These are phyloP conservation scores for Colletotrichum sp. DNA, from an alignment of 2,329 filamentous ascomycete genomes.

Conservation along the genomic window DNA sequence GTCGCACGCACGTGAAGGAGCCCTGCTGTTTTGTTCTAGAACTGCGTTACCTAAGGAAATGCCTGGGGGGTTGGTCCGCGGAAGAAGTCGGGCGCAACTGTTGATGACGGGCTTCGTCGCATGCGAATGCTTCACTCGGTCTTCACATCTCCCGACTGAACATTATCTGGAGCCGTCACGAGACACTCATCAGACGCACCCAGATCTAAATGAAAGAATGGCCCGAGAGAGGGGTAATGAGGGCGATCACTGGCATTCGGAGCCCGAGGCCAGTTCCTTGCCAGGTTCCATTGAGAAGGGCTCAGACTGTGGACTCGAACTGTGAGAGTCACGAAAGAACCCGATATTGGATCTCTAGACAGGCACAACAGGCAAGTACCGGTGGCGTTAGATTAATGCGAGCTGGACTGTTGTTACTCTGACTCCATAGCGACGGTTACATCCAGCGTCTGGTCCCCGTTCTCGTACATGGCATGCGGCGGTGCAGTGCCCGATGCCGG, in stretches of 20 bases:
- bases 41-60: background rate
- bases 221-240: background rate
- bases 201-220: background rate
- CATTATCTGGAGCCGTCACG: background rate
- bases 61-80: background rate
- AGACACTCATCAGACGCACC: background rate
- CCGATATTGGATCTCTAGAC: background rate
- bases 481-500: slow-evolving; percentile 4
- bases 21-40: background rate
- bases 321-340: background rate
- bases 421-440: background rate
- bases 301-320: background rate
- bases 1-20: background rate
- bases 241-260: background rate
- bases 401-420: background rate
- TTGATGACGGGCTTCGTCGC: background rate
- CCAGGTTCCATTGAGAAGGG: background rate
- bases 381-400: background rate
- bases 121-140: background rate
- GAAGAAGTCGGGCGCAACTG: background rate
- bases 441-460: background rate
- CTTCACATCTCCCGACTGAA: background rate
- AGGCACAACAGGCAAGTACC: background rate
- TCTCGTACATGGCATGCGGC: slow-evolving; percentile 3
- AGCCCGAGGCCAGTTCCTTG: background rate